A percentile compares a stretch with the other conserved stretches of the same genome.
phyloP scores from a whole-genome alignment of 1,284 basidiomycete genomes.

The Vanrija sp. region DNA sequence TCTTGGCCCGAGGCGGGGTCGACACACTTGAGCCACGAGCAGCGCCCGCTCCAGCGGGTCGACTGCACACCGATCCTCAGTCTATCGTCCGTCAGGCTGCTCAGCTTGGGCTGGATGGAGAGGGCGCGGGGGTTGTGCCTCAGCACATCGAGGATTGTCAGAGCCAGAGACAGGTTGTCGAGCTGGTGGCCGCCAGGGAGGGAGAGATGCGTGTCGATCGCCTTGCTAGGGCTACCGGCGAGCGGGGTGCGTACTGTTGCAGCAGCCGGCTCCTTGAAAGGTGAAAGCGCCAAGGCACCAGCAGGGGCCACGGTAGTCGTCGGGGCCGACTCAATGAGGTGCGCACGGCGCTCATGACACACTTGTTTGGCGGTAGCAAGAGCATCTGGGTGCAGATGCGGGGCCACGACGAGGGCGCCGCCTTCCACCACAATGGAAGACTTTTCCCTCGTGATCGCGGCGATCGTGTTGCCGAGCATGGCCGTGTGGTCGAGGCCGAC shows the following conservation, averaged over 20 bases:
- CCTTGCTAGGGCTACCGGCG: slow-evolving; percentile 1
- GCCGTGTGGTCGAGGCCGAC: slow-evolving; percentile 91
- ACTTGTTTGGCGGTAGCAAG: slow-evolving; percentile 49
- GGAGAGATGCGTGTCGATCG: slow-evolving; percentile 46
- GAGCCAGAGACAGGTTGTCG: slow-evolving; percentile 69
- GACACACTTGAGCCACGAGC: slow-evolving; percentile 62
- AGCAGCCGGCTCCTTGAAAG: slow-evolving; percentile 23
- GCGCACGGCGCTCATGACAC: slow-evolving; percentile 42
- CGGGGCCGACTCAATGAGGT: slow-evolving; percentile 24
- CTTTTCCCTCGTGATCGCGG: slow-evolving; percentile 77
- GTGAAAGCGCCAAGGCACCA: slow-evolving; percentile 32
- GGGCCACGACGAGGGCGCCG: slow-evolving; percentile 70
- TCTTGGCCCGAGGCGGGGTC: background rate
- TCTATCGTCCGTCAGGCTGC: slow-evolving; percentile 52
- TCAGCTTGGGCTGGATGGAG: slow-evolving; percentile 34
- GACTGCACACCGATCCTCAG: slow-evolving; percentile 60
- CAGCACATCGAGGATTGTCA: slow-evolving; percentile 64
- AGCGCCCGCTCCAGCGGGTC: slow-evolving; percentile 75
- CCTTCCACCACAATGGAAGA: slow-evolving; percentile 69
- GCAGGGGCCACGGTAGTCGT: slow-evolving; percentile 1
- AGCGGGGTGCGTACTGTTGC: slow-evolving; percentile 19
- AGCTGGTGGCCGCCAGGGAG: slow-evolving; percentile 80
- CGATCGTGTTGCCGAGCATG: slow-evolving; percentile 74
- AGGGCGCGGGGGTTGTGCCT: slow-evolving; percentile 51
- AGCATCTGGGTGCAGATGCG: slow-evolving; percentile 61